Evolutionary conservation across 208 protist genomes (phyloP), one percentile per base, ranked within the genome.

Genomic region (Trypanosoma avium): DNA sequence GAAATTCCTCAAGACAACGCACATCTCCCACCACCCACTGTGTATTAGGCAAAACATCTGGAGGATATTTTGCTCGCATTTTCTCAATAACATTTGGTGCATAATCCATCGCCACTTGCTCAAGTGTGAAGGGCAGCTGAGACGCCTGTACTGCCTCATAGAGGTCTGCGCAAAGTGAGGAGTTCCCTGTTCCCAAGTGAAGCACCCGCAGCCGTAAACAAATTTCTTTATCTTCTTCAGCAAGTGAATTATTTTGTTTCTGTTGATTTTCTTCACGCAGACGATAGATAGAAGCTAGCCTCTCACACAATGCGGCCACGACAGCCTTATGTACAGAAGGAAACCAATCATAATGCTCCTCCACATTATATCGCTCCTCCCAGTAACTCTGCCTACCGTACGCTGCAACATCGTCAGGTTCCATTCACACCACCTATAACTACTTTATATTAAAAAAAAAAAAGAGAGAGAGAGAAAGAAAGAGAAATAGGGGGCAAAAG

Each of bases 261-360:
- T 42, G 53, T 59, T 26, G 17, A 27, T 4, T 33, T 4, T 38
- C 33, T 26, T 47, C 12, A n/a, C 47, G 30, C 24, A 15, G 13
- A 12, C 35, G 33, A 8, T 42, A 15, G 17, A 42, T n/a, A 2
- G 36, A 8, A 8, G 36, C 36, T 15, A 94, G 47, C 40, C 63
- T 48, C 10, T 72, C 66, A 55, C 90, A 92, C 21, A 79, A 47
- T 1, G 75, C 77, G 10, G 29, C 50, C 0, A 95, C 76, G 54
- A 72, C 75, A 12, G 61, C 65, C 6, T 61, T 26, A 52, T 92
- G 90, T 24, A 95, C 76, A 6, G 89, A 88, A 0, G 78, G 61
- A 45, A 95, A 95, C 89, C 89, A 95, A 53, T 95, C 78, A 62
- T 93, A 93, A 33, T 87, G 68, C 36, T 75, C 77, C 75, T 95